Base-by-base conservation (phyloP, 2,329 filamentous ascomycete species). In the Spiromastix sp. region DNA sequence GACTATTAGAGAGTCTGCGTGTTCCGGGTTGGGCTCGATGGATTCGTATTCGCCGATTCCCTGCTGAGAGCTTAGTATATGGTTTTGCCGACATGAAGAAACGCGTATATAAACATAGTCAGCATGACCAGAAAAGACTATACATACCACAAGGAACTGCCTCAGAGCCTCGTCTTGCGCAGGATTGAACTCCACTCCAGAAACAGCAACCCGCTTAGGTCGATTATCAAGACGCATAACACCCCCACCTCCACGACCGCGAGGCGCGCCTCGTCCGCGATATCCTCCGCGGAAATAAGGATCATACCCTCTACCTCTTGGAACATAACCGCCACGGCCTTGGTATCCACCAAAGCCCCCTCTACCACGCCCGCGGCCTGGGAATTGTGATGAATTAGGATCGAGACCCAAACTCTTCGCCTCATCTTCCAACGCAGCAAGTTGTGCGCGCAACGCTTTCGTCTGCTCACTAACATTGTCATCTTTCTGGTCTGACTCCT, bases 161-260 rank as follows among this genome's bases (percentile, higher is more conserved):
- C 72, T 58, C 37, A 78, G 48, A 4, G 68, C 66, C 46, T 75
- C 72, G 38, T 77, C 73, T 45, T 64, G 64, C 17, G 64, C 60
- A 1, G 62, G 57, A 35, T 64, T 61, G 32, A 63, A 58, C 45
- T 59, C 59, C 19, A 71, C 62, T 5, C 63, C 68, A 4, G 61
- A 59, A 16, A 77, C 60, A 15, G 64, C 63, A 29, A 78, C 59
- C 32, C 67, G 64, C 44, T 65, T 67, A 3, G 74, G 70, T 17
- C 74, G 60, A 44, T 77, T 77, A 47, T 78, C 74, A 4, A 78
- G 59, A 42, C 71, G 62, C 46, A 69, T 64, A 11, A 74, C 70
- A 36, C 64, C 66, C 20, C 68, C 66, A 17, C 63, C 63, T 12
- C 59, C 55, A 22, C 59, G 39, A 13, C 46, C 47, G 22, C 42